Base-by-base conservation (phyloP, 2,329 filamentous ascomycete species). In the Diaporthe nobilis region DNA sequence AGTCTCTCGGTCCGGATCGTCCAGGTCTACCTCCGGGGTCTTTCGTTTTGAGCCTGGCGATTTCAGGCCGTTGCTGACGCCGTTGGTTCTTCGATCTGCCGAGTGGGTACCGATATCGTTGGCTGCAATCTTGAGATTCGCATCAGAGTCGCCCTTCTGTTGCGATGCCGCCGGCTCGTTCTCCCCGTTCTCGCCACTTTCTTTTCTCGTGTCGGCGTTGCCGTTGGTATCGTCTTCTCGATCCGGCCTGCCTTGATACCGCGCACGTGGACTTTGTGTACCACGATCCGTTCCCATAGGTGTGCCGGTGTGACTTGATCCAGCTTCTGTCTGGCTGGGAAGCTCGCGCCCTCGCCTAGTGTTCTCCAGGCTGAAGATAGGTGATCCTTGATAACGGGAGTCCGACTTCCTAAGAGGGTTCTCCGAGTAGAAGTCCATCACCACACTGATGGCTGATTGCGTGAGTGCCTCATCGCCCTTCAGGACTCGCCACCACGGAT, bases 401-500 rank as follows among this genome's bases (percentile, higher is more conserved):
- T 90, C 89, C 79, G 88, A 86, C 82, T 91, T 91, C 78, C 87
- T 86, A 74, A 92, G 85, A 63, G 91, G 91, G 82, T 93, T 93
- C 82, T 93, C 91, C 57, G 84, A 86, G 82, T 92, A 93, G 80
- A 92, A 93, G 77, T 90, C 91, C 49, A 92, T 90, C 87, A 98
- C 94, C 72, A 94, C 89, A 73, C 94, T 92, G 79, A 96, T 94
- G 5, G 95, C 95, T 79, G 89, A 90, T 57, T 90, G 86, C 77
- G 97, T 94, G 77, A 94, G 91, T 31, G 88, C 87, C 78, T 96
- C 88, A 77, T 92, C 90, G 49, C 95, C 94, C 47, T 91, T 91
- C 71, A 98, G 86, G 74, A 91, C 89, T 76, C 92, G 92, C 96
- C 96, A 99, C 97, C 97, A 99, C 0, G 96, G 90, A 79, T 92